Percentiles rank a stretch among this genome's conserved stretches.
These are phyloP conservation scores for Astragalus membranaceus DNA, from an alignment of 306 rosid species.

Conservation along the genomic window DNA sequence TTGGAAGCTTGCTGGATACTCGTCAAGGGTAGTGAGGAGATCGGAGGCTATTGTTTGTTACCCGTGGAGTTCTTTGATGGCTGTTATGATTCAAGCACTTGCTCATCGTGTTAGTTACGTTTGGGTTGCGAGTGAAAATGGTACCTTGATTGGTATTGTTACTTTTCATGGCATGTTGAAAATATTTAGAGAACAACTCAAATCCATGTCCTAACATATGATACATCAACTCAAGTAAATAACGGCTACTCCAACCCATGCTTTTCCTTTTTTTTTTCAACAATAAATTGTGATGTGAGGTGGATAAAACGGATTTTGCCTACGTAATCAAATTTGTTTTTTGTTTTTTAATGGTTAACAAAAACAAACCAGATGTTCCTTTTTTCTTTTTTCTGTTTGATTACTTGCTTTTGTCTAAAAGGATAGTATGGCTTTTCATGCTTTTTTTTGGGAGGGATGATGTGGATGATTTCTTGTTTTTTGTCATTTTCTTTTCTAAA, in stretches of 20 bases:
- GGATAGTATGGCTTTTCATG: too few species aligned
- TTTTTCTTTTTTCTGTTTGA: too few species aligned
- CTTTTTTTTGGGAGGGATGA: too few species aligned
- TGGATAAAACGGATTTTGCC: neutral
- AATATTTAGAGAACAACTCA: slow-evolving; percentile 57
- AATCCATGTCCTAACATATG: slow-evolving; percentile 22
- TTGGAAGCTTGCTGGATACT: slow-evolving; percentile 42
- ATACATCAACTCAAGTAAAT: neutral
- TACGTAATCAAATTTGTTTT: neutral
- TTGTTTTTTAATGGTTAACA: too few species aligned
- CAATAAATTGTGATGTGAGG: neutral
- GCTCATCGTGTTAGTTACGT: slow-evolving; percentile 63
- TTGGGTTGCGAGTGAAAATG: slow-evolving; percentile 85
- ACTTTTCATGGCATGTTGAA: slow-evolving; percentile 58
- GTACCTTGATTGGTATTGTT: slow-evolving; percentile 60
- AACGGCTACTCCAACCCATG: neutral
- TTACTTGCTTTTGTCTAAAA: too few species aligned
- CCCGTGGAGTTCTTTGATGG: slow-evolving; percentile 77
- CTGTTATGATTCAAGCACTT: slow-evolving; percentile 86
- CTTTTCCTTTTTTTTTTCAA: neutral
- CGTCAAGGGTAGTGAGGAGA: slow-evolving; percentile 50
- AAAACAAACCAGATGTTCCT: neutral
- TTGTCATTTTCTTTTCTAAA: too few species aligned
- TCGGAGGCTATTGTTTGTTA: slow-evolving; percentile 70
- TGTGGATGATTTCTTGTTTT: too few species aligned